Evolutionary conservation across 1,139 yeast genomes (phyloP).

Genomic region (Saccharomyces hybrid): DNA sequence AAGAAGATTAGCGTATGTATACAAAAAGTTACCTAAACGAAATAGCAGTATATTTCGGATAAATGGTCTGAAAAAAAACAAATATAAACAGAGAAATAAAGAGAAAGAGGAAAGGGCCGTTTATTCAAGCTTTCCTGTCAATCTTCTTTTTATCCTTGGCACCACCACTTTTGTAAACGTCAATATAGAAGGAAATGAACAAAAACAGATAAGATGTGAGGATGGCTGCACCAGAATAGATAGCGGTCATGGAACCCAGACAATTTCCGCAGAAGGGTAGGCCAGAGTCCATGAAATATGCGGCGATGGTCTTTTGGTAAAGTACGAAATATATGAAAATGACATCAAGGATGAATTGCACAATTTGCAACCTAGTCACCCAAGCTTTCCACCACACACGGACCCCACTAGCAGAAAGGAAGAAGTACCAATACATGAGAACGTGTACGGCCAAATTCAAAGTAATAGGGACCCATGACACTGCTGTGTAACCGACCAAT

Average conservation of each 20-base stretch:
- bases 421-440: slow-evolving; percentile 79
- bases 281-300: not conserved
- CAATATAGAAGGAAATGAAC: too few relatives aligned
- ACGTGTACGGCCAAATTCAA: slow-evolving; percentile 74
- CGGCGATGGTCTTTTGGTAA: slow-evolving; percentile 33
- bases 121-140: not conserved
- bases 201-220: too few relatives aligned
- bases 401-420: slow-evolving; percentile 74
- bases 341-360: too few relatives aligned
- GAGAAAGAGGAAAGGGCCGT: not conserved
- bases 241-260: slow-evolving; percentile 67
- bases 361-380: too few relatives aligned
- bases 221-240: slow-evolving; percentile 64
- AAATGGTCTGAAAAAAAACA: not conserved
- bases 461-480: slow-evolving; percentile 73
- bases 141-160: slow-evolving; percentile 31
- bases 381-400: slow-evolving; percentile 27
- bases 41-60: not conserved
- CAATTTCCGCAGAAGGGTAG: slow-evolving; percentile 65
- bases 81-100: not conserved
- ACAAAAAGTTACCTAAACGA: not conserved
- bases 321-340: too few relatives aligned
- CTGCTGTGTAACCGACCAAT: slow-evolving; percentile 52
- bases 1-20: not conserved
- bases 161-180: too few relatives aligned